Conservation (phyloP, 139 green algal species). For the Nannochloris sp. region DNA sequence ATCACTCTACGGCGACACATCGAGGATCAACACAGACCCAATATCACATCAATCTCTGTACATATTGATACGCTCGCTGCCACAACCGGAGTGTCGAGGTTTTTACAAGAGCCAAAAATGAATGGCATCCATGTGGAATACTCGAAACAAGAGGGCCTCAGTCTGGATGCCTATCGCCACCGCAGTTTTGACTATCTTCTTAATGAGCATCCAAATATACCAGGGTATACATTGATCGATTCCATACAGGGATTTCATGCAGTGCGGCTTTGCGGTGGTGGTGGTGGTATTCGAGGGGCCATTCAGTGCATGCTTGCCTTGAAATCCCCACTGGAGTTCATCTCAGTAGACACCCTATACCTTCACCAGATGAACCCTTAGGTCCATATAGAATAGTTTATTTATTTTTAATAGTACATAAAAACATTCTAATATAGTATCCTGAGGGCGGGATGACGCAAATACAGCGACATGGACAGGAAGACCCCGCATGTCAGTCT, state of each 20-base stretch:
- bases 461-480: too few species aligned
- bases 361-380: too few species aligned
- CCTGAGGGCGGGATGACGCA: too few species aligned
- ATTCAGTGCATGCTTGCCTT: too few species aligned
- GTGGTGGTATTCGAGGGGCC: neutral
- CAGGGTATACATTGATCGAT: slow-evolving; percentile 22
- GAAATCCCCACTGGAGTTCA: too few species aligned
- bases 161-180: slow-evolving; percentile 1
- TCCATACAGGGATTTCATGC: slow-evolving; percentile 17
- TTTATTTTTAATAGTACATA: too few species aligned
- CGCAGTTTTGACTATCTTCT: slow-evolving; percentile 36
- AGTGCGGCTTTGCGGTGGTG: neutral
- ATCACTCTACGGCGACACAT: slow-evolving; percentile 28
- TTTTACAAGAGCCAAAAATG: slow-evolving; percentile 29
- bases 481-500: neutral
- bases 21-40: neutral
- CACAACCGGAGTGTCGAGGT: slow-evolving; percentile 68
- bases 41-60: slow-evolving; percentile 16
- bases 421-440: too few species aligned
- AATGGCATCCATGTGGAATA: slow-evolving; percentile 36
- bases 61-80: slow-evolving; percentile 57
- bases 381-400: too few species aligned
- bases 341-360: too few species aligned
- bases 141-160: slow-evolving; percentile 39
- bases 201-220: slow-evolving; percentile 14